Base-by-base conservation (phyloP, 2,329 filamentous ascomycete species). In the Penicillium nordicum region DNA sequence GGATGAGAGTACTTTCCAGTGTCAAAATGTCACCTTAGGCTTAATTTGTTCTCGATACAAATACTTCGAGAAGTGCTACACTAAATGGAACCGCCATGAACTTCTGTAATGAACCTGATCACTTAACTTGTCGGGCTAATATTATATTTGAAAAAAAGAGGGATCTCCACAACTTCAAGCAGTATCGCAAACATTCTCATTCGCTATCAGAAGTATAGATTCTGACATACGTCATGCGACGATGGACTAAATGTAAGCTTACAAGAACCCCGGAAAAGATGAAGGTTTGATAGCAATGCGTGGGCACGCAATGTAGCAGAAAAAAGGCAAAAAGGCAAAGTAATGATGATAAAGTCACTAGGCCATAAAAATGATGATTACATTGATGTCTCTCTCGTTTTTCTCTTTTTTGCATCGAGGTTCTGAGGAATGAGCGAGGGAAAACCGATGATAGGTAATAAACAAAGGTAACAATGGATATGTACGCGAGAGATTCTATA, bases 401-500 rank as follows among this genome's bases (percentile, higher is more conserved):
- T 44, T 34, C 27, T 32, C 29, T 29, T n/a, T 52, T 55, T 55
- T 51, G 32, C 42, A 52, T n/a, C 11, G 21, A 32, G 46, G 14
- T 16, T 10, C 44, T 12, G 21, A 42, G 51, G 30, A 29, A 37
- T 18, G 14, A 46, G 41, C 41, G 11, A 4, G 27, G 46, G n/a
- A 6, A 30, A 14, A 25, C 38, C 38, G 14, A 36, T 23, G 36
- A 27, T 11, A 23, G 38, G 12, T 41, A 46, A 42, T 55, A 52
- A 29, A 56, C 48, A 46, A 40, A 46, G 38, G 16, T 37, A 46
- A 41, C 53, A 23, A 52, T 56, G 53, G 16, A 41, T 56, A 56
- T 56, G 53, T 56, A 56, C 53, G 41, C 50, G 23, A 29, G 49
- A 41, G 29, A 29, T 56, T 56, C 48, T 56, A 56, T 55, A 25